Conservation (phyloP, 768 basidiomycete species). For the Pisolithus tinctorius region DNA sequence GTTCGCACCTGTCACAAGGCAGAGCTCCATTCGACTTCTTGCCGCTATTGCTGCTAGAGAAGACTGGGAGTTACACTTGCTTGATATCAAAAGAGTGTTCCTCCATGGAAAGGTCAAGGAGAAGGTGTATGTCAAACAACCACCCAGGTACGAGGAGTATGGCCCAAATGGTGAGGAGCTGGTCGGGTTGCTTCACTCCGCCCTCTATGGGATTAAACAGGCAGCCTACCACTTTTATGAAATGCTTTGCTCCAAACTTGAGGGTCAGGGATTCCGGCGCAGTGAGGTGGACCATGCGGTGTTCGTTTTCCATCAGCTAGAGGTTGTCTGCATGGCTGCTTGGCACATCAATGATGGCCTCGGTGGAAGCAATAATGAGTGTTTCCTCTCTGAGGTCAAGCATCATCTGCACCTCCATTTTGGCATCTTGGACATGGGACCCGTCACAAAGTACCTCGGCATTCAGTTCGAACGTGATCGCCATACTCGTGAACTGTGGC, state of each 20-base stretch:
- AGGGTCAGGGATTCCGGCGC: background rate
- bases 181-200: background rate
- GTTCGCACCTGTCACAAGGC: too few species aligned
- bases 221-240: too few species aligned
- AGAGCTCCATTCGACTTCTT: too few species aligned
- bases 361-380: background rate
- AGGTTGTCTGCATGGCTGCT: constrained; percentile 5
- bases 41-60: too few species aligned
- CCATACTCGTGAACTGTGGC: too few species aligned
- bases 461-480: too few species aligned
- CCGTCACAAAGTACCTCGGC: too few species aligned
- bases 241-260: background rate
- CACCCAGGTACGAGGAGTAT: constrained; percentile 20
- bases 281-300: background rate
- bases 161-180: background rate
- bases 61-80: too few species aligned
- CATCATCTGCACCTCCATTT: background rate
- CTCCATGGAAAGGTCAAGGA: too few species aligned
- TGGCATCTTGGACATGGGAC: constrained; percentile 1
- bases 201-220: too few species aligned
- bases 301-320: background rate
- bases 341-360: constrained; percentile 8
- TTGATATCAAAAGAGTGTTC: too few species aligned
- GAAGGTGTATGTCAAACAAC: constrained; percentile 27
- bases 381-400: constrained; percentile 3